Percentiles rank a stretch among this genome's conserved stretches.
Evolutionary conservation across 306 rosid genomes (phyloP).

Genomic region (Argentina anserina): DNA sequence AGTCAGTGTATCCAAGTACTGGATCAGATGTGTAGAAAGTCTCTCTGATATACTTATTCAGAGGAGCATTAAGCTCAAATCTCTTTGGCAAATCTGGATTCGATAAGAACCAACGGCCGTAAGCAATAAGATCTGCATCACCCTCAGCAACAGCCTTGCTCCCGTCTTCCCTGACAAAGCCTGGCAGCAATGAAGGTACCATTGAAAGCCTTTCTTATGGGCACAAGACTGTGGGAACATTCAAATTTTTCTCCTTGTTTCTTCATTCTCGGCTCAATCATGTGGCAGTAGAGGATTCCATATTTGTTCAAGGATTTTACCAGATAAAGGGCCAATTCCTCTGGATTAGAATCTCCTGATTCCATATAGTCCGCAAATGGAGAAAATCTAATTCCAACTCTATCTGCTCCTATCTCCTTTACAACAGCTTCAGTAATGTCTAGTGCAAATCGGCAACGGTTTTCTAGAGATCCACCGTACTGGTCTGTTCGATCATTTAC

Average conservation of each 20-base stretch:
- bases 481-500: slow-evolving; percentile 36
- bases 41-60: slow-evolving; percentile 19
- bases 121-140: neutral
- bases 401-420: slow-evolving; percentile 52
- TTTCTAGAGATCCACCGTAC: slow-evolving; percentile 49
- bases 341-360: slow-evolving; percentile 65
- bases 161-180: neutral
- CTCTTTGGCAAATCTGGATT: slow-evolving; percentile 2
- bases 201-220: slow-evolving; percentile 43
- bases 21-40: slow-evolving; percentile 43
- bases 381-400: slow-evolving; percentile 68
- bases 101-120: neutral
- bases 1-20: slow-evolving; percentile 50
- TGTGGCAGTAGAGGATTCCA: slow-evolving; percentile 52
- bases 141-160: neutral
- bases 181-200: neutral
- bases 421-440: slow-evolving; percentile 42
- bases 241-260: slow-evolving; percentile 16
- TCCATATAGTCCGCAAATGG: slow-evolving; percentile 53
- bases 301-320: slow-evolving; percentile 34
- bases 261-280: slow-evolving; percentile 67
- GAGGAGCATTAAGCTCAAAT: neutral
- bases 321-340: slow-evolving; percentile 48
- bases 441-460: slow-evolving; percentile 59
- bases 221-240: slow-evolving; percentile 24